phyloP scores from a whole-genome alignment of 345 rosid genomes.

The Pistacia vera region DNA sequence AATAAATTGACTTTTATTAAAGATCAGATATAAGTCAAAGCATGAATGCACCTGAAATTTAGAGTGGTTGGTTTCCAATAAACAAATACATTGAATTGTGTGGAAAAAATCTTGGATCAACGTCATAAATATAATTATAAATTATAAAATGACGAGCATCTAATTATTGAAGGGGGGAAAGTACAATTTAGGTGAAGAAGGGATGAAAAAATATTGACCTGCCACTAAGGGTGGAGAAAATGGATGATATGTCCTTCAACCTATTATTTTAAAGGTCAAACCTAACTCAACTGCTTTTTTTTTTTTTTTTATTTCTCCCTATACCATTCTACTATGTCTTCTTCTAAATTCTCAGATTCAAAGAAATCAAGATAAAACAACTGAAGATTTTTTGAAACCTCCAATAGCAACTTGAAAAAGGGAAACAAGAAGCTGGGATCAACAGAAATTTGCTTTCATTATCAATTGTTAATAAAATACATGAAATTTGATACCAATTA shows the following conservation, averaged over 20 bases:
- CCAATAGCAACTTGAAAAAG: no score
- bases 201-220: neutral
- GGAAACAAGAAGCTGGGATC: no score
- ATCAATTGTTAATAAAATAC: neutral
- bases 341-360: no score
- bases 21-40: neutral
- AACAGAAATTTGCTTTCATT: neutral
- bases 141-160: no score
- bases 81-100: neutral
- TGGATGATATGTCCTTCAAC: neutral
- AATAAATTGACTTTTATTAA: no score
- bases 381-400: no score
- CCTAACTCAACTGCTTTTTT: neutral
- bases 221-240: neutral
- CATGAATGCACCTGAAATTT: neutral
- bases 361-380: no score
- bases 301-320: neutral
- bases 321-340: no score
- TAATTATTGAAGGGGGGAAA: conserved; percentile 16
- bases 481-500: neutral
- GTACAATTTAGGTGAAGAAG: conserved; percentile 19
- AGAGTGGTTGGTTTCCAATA: neutral
- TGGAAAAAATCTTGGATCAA: neutral
- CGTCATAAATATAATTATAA: neutral
- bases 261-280: neutral